Evolutionary conservation across 352 stramenopile species (phyloP).

Genomic region (Plasmopara viticola): DNA sequence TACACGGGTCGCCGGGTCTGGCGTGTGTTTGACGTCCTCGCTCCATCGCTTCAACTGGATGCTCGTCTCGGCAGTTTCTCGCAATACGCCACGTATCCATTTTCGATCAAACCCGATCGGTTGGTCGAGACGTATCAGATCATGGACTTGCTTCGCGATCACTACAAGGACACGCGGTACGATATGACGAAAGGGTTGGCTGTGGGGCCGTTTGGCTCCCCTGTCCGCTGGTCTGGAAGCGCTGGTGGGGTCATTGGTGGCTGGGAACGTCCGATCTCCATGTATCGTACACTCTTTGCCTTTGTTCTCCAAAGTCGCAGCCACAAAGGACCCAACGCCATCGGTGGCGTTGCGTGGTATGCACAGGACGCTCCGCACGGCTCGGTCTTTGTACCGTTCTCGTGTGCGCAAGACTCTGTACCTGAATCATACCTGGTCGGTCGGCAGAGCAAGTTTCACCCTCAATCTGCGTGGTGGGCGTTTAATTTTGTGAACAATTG

Average conservation of each 20-base stretch:
- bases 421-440: constrained; percentile 54
- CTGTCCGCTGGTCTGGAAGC: constrained; percentile 74
- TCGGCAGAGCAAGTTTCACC: constrained; percentile 63
- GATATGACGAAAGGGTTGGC: constrained; percentile 81
- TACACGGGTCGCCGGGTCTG: constrained; percentile 84
- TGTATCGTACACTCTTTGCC: constrained; percentile 84
- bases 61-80: constrained; percentile 52
- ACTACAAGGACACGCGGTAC: constrained; percentile 89
- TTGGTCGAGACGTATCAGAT: constrained; percentile 57
- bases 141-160: constrained; percentile 81
- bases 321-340: constrained; percentile 26
- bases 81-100: constrained; percentile 81
- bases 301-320: constrained; percentile 64
- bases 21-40: constrained; percentile 79
- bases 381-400: constrained; percentile 72
- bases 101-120: constrained; percentile 78
- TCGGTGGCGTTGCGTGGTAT: constrained; percentile 65
- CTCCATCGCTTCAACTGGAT: constrained; percentile 71
- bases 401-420: constrained; percentile 39
- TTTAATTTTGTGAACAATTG: constrained; percentile 88
- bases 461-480: constrained; percentile 71
- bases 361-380: constrained; percentile 55
- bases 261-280: constrained; percentile 88
- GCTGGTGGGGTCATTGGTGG: constrained; percentile 45
- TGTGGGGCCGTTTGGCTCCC: constrained; percentile 86